phyloP scores from a whole-genome alignment of 1,139 yeast genomes.

The Suhomyces chickasaworum region DNA sequence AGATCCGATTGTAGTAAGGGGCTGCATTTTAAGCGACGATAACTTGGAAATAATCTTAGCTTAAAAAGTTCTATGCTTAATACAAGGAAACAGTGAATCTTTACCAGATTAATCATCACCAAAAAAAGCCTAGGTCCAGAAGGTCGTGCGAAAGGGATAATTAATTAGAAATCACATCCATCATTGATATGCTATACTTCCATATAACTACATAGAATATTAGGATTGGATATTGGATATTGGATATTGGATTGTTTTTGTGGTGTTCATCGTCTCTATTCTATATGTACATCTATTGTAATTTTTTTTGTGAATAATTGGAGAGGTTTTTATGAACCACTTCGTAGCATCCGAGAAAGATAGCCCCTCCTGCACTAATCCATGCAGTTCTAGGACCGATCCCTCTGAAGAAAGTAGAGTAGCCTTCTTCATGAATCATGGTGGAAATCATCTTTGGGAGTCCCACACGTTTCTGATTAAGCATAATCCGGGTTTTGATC shows the following conservation, averaged over 20 bases:
- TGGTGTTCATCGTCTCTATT: not conserved
- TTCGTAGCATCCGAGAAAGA: slow-evolving; percentile 92
- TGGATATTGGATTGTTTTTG: too few species aligned
- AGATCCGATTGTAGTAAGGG: slow-evolving; percentile 5
- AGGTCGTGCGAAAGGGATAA: slow-evolving; percentile 4
- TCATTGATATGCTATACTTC: too few species aligned
- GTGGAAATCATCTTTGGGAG: slow-evolving; percentile 46
- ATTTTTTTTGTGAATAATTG: not conserved
- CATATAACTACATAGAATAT: too few species aligned
- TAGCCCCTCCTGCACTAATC: slow-evolving; percentile 98
- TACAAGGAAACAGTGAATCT: not conserved
- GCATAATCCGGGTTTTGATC: slow-evolving; percentile 87
- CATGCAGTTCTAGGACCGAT: slow-evolving; percentile 94
- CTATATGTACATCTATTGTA: not conserved
- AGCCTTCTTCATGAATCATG: slow-evolving; percentile 67
- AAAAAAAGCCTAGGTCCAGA: slow-evolving; percentile 4
- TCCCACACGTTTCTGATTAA: slow-evolving; percentile 55
- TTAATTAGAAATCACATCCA: not conserved
- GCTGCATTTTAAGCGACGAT: slow-evolving; percentile 1
- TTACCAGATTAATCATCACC: slow-evolving; percentile 7
- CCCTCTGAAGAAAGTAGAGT: slow-evolving; percentile 70
- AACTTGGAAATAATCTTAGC: not conserved
- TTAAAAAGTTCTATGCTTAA: not conserved
- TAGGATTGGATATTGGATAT: too few species aligned
- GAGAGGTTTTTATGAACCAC: slow-evolving; percentile 47